Percentiles rank a stretch among this genome's conserved stretches.
Evolutionary conservation across 768 basidiomycete genomes (phyloP).

Genomic region (Glaciozyma antarctica): DNA sequence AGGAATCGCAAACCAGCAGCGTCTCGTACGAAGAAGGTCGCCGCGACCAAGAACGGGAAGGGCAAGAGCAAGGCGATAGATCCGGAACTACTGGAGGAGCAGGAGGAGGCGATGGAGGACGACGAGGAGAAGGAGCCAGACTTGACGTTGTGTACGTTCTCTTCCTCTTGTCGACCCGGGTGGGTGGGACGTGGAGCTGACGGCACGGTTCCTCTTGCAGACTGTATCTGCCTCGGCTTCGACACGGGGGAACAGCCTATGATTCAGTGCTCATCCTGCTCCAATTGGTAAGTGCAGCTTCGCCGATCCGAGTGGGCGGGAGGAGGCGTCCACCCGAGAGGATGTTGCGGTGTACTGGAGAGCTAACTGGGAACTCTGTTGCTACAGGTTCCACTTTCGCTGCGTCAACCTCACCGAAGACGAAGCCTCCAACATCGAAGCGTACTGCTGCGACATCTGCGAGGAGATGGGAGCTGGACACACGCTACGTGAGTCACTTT

Average conservation of each 20-base stretch:
- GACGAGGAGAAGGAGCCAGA: conserved; percentile 10
- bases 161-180: neutral
- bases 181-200: neutral
- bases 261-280: conserved; percentile 57
- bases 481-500: conserved; percentile 30
- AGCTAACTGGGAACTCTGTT: neutral
- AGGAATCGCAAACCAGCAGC: too few species aligned
- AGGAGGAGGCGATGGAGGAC: neutral
- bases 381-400: conserved; percentile 69
- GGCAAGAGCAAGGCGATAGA: too few species aligned
- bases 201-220: neutral
- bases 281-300: conserved; percentile 52
- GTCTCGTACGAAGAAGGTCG: too few species aligned
- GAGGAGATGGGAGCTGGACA: conserved; percentile 31
- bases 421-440: conserved; percentile 61
- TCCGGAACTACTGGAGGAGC: neutral
- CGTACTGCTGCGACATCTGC: conserved; percentile 34
- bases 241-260: conserved; percentile 68
- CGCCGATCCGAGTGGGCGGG: neutral
- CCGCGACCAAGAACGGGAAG: too few species aligned
- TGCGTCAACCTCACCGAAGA: conserved; percentile 57
- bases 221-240: conserved; percentile 58
- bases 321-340: neutral
- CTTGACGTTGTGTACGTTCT: conserved; percentile 23
- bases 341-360: neutral